These are phyloP conservation scores for Bipolaris oryzae DNA, from an alignment of 2,329 filamentous ascomycete species.

Conservation along the genomic window DNA sequence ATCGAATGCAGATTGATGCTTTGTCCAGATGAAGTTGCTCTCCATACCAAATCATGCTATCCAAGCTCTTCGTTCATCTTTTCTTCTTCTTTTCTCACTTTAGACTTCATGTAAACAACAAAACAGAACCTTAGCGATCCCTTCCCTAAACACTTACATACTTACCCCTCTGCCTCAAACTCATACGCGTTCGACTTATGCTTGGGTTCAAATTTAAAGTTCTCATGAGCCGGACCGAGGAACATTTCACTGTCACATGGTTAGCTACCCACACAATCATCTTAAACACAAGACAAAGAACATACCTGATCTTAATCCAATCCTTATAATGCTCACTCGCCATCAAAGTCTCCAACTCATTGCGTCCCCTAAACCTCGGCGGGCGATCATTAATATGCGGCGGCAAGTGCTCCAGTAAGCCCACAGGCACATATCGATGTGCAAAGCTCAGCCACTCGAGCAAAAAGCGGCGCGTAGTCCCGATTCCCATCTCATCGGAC, in stretches of 20 bases:
- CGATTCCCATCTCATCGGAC: conserved; percentile 90
- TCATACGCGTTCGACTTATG: conserved; percentile 95
- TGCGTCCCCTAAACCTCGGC: conserved; percentile 79
- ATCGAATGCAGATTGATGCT: neutral
- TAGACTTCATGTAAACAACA: neutral
- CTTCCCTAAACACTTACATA: neutral
- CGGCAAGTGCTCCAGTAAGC: conserved; percentile 84
- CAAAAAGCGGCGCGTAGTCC: conserved; percentile 87
- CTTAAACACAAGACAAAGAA: neutral
- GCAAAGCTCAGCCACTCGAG: conserved; percentile 96
- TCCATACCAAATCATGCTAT: neutral
- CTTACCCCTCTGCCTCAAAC: conserved; percentile 61
- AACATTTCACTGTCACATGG: conserved; percentile 82
- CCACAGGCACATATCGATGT: conserved; percentile 88
- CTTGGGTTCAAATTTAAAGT: conserved; percentile 95
- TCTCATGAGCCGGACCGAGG: conserved; percentile 84
- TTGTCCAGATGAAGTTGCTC: neutral
- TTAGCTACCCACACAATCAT: conserved; percentile 17
- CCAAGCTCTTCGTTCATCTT: neutral
- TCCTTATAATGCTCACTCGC: conserved; percentile 91
- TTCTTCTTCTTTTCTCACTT: neutral
- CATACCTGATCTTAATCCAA: conserved; percentile 97
- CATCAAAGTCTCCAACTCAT: conserved; percentile 93
- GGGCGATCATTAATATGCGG: conserved; percentile 88
- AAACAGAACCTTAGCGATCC: neutral